phyloP scores from a whole-genome alignment of 768 basidiomycete genomes.

The Trametes sanguinea region DNA sequence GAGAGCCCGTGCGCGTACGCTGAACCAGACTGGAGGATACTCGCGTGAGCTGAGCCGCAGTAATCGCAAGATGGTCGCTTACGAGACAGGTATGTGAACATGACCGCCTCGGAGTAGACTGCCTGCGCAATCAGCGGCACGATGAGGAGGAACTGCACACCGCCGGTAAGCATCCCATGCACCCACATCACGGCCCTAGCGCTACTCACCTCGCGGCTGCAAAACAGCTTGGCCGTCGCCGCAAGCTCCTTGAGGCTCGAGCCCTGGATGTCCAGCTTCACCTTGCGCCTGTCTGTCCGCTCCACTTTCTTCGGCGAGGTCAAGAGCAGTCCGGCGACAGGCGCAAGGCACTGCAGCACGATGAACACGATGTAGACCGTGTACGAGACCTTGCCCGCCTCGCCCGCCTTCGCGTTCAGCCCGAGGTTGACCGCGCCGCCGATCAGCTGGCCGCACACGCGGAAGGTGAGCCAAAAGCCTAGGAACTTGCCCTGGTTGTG shows the following conservation, averaged over 20 bases:
- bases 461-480: conserved; percentile 16
- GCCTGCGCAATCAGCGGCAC: conserved; percentile 11
- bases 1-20: conserved; percentile 13
- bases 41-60: no score
- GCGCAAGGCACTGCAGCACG: conserved; percentile 11
- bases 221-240: conserved; percentile 10
- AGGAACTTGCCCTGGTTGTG: conserved; percentile 17
- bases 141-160: conserved; percentile 11
- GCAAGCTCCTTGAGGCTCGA: conserved; percentile 6
- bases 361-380: conserved; percentile 16
- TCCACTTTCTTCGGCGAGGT: conserved; percentile 14
- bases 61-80: background rate
- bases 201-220: conserved; percentile 1
- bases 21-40: conserved; percentile 4
- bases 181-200: no score
- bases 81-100: conserved; percentile 15
- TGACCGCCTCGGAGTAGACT: conserved; percentile 10
- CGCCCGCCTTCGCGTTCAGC: conserved; percentile 7
- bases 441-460: conserved; percentile 13
- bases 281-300: conserved; percentile 7
- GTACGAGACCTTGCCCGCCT: conserved; percentile 18
- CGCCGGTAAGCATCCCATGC: background rate
- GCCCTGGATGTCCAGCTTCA: conserved; percentile 11
- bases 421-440: conserved; percentile 16
- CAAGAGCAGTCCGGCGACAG: conserved; percentile 10